Evolutionary conservation across 2,329 filamentous ascomycete genomes (phyloP).

Genomic region (Stromatinia cepivora): DNA sequence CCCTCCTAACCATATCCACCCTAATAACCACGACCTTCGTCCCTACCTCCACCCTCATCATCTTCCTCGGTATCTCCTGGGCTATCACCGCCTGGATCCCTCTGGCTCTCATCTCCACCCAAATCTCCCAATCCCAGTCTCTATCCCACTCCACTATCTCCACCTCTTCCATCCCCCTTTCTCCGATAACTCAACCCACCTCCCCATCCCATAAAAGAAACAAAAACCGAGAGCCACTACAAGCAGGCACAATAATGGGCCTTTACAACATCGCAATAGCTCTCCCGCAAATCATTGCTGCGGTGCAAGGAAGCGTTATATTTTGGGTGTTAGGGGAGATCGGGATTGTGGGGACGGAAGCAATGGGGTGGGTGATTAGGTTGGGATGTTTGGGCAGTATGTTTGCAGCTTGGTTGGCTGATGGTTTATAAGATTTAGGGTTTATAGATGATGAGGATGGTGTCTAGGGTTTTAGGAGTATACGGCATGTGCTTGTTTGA

Average conservation of each 20-base stretch:
- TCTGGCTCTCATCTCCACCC: constrained; percentile 18
- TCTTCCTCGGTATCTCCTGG: constrained; percentile 23
- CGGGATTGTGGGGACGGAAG: constrained; percentile 15
- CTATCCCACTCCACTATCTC: too few relatives aligned
- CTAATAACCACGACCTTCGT: constrained; percentile 5
- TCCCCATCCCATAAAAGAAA: background rate
- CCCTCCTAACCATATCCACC: constrained; percentile 16
- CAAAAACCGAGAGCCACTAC: background rate
- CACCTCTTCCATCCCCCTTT: background rate
- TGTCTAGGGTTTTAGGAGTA: background rate
- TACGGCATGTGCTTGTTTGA: too few relatives aligned
- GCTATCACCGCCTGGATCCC: constrained; percentile 22
- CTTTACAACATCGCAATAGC: constrained; percentile 25
- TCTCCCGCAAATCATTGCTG: constrained; percentile 22
- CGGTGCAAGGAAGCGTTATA: constrained; percentile 12
- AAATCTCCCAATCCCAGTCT: constrained; percentile 16
- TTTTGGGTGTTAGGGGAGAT: constrained; percentile 15
- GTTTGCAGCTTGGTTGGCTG: constrained; percentile 14
- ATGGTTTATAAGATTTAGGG: background rate
- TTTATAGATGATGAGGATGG: background rate
- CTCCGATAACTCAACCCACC: background rate
- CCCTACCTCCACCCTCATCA: constrained; percentile 10
- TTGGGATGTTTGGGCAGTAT: constrained; percentile 14
- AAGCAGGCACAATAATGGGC: constrained; percentile 23
- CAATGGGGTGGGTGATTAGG: constrained; percentile 22